Percentiles rank a stretch among this genome's conserved stretches.
Conservation (phyloP, 2,329 filamentous ascomycete genomes). For the Microcera coccophila region DNA sequence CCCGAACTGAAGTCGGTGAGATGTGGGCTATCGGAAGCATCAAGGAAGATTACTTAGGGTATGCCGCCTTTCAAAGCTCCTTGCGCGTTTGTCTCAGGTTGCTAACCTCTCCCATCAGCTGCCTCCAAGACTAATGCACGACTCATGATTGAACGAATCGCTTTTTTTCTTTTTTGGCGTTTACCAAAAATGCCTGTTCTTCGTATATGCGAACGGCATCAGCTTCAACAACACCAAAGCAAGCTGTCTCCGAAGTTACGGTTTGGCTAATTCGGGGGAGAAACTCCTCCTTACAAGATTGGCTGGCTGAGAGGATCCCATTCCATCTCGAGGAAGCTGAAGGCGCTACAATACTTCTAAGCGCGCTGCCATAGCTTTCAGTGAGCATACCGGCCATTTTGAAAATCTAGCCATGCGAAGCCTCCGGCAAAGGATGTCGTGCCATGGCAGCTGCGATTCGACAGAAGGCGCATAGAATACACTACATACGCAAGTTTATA, state of each 20-base stretch:
- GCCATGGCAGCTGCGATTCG: constrained; percentile 8
- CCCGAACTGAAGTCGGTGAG: constrained; percentile 85
- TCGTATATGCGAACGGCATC: too few relatives aligned
- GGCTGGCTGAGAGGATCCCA: too few relatives aligned
- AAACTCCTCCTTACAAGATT: too few relatives aligned
- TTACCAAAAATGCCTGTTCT: too few relatives aligned
- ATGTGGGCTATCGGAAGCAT: constrained; percentile 98
- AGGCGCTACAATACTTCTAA: background rate
- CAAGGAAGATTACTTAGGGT: constrained; percentile 76
- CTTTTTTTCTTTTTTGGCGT: background rate
- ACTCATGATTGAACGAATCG: constrained; percentile 7
- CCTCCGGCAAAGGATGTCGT: constrained; percentile 10
- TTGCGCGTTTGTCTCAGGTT: constrained; percentile 1
- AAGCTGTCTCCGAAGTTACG: too few relatives aligned
- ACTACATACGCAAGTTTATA: constrained; percentile 19
- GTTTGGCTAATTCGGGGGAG: too few relatives aligned
- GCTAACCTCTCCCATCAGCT: constrained; percentile 22
- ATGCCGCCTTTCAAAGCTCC: constrained; percentile 18
- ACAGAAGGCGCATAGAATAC: constrained; percentile 19
- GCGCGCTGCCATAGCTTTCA: background rate
- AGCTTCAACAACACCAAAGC: too few relatives aligned
- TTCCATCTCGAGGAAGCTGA: too few relatives aligned
- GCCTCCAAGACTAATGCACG: constrained; percentile 27
- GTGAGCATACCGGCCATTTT: constrained; percentile 5
- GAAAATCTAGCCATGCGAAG: constrained; percentile 7